Base-by-base conservation (phyloP, 2,329 filamentous ascomycete genomes). In the Bipolaris oryzae region DNA sequence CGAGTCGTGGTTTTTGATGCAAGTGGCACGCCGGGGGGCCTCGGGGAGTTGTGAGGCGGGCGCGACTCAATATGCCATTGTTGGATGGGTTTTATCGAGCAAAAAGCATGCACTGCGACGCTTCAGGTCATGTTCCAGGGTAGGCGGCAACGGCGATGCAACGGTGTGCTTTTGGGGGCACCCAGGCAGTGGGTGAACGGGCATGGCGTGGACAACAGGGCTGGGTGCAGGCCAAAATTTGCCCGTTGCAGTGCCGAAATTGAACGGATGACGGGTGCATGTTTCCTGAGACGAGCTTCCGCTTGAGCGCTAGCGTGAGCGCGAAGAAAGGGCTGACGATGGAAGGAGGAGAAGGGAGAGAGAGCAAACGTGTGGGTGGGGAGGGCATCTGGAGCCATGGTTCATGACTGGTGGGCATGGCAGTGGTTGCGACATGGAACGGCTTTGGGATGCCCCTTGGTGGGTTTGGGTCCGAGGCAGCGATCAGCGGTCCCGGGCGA, bases 401-500 rank as follows among this genome's bases (percentile, higher is more conserved):
- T 63, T 64, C 63, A 57, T 45, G 50, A 37, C 43, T 43, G 49
- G 31, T 47, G 41, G 34, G 18, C 37, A 33, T 33, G 47, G 31
- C 39, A 18, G 44, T 65, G 57, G 61, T 56, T 57, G 51, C 59
- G 55, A 48, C 58, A 61, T 53, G 47, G 60, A 62, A 62, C 58
- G 53, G 53, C 37, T 47, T 56, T 52, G n/a, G 31, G 41, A 23
- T 39, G 20, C 48, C 23, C 43, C 54, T 39, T 57, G 49, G 35
- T 42, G 16, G 47, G 60, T 58, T 66, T 64, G 53, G 58, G 57
- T 55, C 53, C 42, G 58, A 52, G 51, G 56, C 37, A 23, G 15
- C 23, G 39, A 42, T 42, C 55, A 64, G 54, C 60, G 60, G 65
- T 64, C 60, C 60, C 65, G 60, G 65, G 50, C 57, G 65, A 65